Percentiles rank a stretch among this genome's conserved stretches.
These are phyloP conservation scores for Capronia americana DNA, from an alignment of 2,329 filamentous ascomycete species.

Conservation along the genomic window DNA sequence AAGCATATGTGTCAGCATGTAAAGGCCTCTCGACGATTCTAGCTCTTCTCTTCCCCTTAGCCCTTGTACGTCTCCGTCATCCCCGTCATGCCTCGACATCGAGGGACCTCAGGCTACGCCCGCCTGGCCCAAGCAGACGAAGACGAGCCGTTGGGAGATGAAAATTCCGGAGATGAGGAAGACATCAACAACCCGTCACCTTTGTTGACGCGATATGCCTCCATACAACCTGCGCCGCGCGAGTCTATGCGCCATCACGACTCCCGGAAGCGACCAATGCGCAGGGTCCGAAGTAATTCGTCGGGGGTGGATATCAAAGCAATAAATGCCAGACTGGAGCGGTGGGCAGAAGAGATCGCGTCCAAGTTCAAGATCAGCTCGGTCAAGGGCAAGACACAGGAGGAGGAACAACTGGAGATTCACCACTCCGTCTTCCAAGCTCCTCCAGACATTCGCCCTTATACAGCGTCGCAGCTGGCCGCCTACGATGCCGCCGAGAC, in stretches of 20 bases:
- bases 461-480: conserved; percentile 76
- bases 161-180: conserved; percentile 68
- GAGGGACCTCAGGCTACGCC: conserved; percentile 82
- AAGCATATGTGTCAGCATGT: conserved; percentile 13
- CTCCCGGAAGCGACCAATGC: conserved; percentile 55
- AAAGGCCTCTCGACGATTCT: background rate
- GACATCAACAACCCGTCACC: conserved; percentile 61
- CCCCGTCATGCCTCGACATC: conserved; percentile 66
- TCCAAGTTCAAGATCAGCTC: conserved; percentile 91
- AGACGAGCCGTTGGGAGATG: conserved; percentile 65
- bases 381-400: conserved; percentile 73
- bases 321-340: conserved; percentile 92
- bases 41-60: background rate
- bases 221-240: conserved; percentile 67
- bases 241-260: conserved; percentile 59
- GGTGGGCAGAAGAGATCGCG: conserved; percentile 98
- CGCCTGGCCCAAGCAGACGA: conserved; percentile 82
- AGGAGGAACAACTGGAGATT: conserved; percentile 90
- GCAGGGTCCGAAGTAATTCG: conserved; percentile 70
- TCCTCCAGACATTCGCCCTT: conserved; percentile 82
- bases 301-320: conserved; percentile 97
- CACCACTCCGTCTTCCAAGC: conserved; percentile 97
- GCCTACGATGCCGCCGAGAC: conserved; percentile 57
- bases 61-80: background rate
- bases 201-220: conserved; percentile 68